phyloP scores from a whole-genome alignment of 306 rosid genomes.

The Quercus variabilis region DNA sequence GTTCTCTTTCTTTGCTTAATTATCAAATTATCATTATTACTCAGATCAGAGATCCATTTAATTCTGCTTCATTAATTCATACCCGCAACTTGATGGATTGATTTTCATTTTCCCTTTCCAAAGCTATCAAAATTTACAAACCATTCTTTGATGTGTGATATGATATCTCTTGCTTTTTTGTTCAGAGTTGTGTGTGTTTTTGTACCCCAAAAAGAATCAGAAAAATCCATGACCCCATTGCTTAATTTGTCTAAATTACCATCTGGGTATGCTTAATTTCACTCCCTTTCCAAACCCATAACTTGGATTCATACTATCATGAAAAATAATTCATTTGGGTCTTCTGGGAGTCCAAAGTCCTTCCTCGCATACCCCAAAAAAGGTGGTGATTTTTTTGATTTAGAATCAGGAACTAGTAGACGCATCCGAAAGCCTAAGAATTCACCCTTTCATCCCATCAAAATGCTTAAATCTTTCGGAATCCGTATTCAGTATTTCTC shows the following conservation, averaged over 20 bases:
- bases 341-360: constrained; percentile 53
- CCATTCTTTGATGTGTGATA: background rate
- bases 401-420: constrained; percentile 65
- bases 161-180: background rate
- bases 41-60: background rate
- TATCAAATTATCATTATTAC: too few species aligned
- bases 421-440: constrained; percentile 54
- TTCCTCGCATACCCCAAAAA: constrained; percentile 50
- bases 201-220: too few species aligned
- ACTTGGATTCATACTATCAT: constrained; percentile 24
- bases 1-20: background rate
- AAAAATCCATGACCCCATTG: background rate
- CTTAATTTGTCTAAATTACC: background rate
- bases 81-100: too few species aligned
- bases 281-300: constrained; percentile 3
- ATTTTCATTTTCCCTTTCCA: background rate
- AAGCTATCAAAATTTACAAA: background rate
- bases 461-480: constrained; percentile 64
- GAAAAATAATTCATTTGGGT: constrained; percentile 56
- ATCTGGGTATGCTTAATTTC: constrained; percentile 8
- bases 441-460: constrained; percentile 31
- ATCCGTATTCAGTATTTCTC: constrained; percentile 50
- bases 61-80: background rate
- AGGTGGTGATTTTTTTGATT: constrained; percentile 57
- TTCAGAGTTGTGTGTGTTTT: too few species aligned